phyloP scores from a whole-genome alignment of 169 alveolate genomes.

The Eimeria nieschulzi region DNA sequence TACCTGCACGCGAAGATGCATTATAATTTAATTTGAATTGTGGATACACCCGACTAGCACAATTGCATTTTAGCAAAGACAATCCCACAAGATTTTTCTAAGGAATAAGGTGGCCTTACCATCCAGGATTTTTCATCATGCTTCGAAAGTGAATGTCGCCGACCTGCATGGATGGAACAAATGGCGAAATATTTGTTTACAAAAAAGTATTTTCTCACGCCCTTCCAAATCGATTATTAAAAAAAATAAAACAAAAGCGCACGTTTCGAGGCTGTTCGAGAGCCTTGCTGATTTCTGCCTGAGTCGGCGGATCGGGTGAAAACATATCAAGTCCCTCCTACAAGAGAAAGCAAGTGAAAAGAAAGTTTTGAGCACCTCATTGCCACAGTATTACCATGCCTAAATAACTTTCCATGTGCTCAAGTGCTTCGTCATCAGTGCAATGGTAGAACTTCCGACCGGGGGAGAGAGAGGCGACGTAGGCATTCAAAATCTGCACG shows the following conservation, averaged over 20 bases:
- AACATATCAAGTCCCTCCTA: conserved; percentile 70
- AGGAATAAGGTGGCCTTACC: conserved; percentile 15
- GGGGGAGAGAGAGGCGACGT: conserved; percentile 35
- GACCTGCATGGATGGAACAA: conserved; percentile 21
- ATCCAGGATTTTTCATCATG: conserved; percentile 66
- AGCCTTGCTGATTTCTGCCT: conserved; percentile 51
- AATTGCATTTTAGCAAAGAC: too few species aligned
- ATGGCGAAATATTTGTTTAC: too few species aligned
- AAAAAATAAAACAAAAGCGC: neutral
- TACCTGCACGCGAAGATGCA: conserved; percentile 4
- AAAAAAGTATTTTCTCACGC: too few species aligned
- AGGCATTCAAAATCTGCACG: conserved; percentile 28
- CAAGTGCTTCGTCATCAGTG: conserved; percentile 69
- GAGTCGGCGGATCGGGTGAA: conserved; percentile 59
- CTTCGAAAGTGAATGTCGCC: conserved; percentile 61
- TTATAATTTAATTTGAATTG: neutral
- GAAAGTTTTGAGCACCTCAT: too few species aligned
- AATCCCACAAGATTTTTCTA: neutral
- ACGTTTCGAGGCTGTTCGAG: conserved; percentile 69
- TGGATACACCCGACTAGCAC: neutral
- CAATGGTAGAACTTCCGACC: conserved; percentile 59
- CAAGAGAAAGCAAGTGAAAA: neutral
- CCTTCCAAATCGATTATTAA: too few species aligned
- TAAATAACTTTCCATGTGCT: conserved; percentile 54
- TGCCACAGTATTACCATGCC: conserved; percentile 14